Percentiles rank a stretch among this genome's conserved stretches.
Evolutionary conservation across 2,329 filamentous ascomycete genomes (phyloP).

Genomic region (Fusarium subglutinans): DNA sequence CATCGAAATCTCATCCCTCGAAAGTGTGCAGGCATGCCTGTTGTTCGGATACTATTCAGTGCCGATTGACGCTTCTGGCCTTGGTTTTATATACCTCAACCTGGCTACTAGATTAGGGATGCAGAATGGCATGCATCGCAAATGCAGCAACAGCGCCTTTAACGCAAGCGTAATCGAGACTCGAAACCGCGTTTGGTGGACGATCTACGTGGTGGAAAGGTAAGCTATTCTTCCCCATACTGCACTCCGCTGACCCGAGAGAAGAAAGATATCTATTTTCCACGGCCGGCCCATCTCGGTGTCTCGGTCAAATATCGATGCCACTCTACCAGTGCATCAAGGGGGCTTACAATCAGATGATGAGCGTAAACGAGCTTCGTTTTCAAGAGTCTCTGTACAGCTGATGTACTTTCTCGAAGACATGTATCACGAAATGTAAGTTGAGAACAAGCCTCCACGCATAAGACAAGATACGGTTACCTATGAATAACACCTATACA

Average conservation of each 20-base stretch:
- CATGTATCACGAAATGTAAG: conserved; percentile 4
- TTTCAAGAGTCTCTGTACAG: neutral
- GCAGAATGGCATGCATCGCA: conserved; percentile 3
- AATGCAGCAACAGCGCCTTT: neutral
- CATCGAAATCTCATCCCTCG: neutral
- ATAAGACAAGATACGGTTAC: neutral
- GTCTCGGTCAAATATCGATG: conserved; percentile 3
- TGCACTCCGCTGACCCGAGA: neutral
- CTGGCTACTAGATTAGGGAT: neutral
- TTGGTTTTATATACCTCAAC: neutral
- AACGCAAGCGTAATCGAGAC: neutral
- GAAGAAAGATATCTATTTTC: conserved; percentile 1
- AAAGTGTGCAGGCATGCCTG: conserved; percentile 2
- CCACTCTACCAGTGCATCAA: neutral
- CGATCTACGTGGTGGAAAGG: neutral
- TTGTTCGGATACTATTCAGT: conserved; percentile 4
- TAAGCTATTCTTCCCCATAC: neutral
- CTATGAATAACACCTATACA: neutral
- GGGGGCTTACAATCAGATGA: neutral
- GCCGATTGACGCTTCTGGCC: neutral
- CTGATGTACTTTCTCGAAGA: conserved; percentile 1
- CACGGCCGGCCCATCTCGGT: conserved; percentile 1
- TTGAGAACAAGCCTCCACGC: neutral
- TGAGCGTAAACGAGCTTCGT: neutral
- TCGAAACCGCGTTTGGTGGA: conserved; percentile 1